Evolutionary conservation across 257 asterid genomes (phyloP).

Genomic region (Lycium barbarum): DNA sequence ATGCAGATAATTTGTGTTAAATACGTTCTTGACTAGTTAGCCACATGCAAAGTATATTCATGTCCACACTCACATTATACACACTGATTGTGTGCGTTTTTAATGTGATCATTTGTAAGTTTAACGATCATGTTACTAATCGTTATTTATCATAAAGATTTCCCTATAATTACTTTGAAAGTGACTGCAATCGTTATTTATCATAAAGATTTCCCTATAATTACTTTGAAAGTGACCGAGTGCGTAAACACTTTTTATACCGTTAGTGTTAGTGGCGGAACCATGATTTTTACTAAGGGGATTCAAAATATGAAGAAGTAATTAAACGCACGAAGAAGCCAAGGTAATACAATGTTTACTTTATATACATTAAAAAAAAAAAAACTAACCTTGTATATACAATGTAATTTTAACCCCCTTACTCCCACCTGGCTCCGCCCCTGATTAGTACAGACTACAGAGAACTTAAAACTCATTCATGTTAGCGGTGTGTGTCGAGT

Average conservation of each 20-base stretch:
- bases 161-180: background rate
- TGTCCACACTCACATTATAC: background rate
- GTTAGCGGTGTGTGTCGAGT: too few relatives aligned
- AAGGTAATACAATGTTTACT: too few relatives aligned
- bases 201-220: background rate
- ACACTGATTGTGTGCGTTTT: background rate
- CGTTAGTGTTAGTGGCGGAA: too few relatives aligned
- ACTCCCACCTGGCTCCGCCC: too few relatives aligned
- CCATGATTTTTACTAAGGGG: too few relatives aligned
- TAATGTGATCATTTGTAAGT: background rate
- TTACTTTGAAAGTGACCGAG: background rate
- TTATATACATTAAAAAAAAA: too few relatives aligned
- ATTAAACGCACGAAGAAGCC: too few relatives aligned
- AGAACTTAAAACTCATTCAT: too few relatives aligned
- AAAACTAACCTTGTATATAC: too few relatives aligned
- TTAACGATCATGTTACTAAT: background rate
- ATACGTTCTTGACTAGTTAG: slow-evolving; percentile 1
- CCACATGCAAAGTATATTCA: slow-evolving; percentile 18
- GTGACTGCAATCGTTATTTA: background rate
- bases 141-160: background rate
- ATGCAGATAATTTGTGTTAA: background rate
- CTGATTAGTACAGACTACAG: too few relatives aligned
- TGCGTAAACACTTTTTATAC: background rate
- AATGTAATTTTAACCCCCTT: too few relatives aligned
- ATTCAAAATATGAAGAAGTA: too few relatives aligned